A percentile compares a stretch with the other conserved stretches of the same genome.
These are phyloP conservation scores for Xanthoconium purpureum DNA, from an alignment of 768 basidiomycete genomes.

Conservation along the genomic window DNA sequence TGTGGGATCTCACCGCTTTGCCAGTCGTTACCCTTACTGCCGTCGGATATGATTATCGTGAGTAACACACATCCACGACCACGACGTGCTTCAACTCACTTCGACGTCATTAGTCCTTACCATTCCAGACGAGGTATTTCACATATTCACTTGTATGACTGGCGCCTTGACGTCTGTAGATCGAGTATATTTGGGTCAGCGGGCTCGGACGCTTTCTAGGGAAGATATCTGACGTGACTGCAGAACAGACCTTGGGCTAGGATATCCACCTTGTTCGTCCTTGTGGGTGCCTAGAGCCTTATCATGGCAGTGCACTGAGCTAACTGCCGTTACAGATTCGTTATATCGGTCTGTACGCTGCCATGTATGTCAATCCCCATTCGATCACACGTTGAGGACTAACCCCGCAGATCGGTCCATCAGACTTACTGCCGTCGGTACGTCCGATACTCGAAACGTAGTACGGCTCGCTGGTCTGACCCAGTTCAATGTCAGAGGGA, in stretches of 20 bases:
- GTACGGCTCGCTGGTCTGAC: neutral
- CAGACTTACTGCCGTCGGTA: conserved; percentile 2
- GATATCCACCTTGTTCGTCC: conserved; percentile 3
- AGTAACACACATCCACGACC: neutral
- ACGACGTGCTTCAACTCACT: neutral
- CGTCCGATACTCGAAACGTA: neutral
- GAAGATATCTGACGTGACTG: neutral
- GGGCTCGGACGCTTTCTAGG: neutral
- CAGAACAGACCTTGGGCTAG: conserved; percentile 3
- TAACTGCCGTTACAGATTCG: conserved; percentile 4
- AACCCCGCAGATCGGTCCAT: neutral
- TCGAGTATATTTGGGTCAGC: conserved; percentile 9
- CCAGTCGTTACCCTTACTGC: neutral
- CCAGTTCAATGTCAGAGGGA: neutral
- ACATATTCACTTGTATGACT: neutral
- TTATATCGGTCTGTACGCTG: conserved; percentile 8
- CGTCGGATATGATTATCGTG: conserved; percentile 6
- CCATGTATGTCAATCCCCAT: neutral
- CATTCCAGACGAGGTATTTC: conserved; percentile 4
- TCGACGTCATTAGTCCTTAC: conserved; percentile 2
- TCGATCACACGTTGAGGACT: neutral
- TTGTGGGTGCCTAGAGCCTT: neutral
- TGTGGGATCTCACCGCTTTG: neutral
- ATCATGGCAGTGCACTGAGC: neutral
- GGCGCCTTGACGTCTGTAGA: neutral